Evolutionary conservation across 179 eudicot species (phyloP).

Genomic region (Monotropa hypopitys): DNA sequence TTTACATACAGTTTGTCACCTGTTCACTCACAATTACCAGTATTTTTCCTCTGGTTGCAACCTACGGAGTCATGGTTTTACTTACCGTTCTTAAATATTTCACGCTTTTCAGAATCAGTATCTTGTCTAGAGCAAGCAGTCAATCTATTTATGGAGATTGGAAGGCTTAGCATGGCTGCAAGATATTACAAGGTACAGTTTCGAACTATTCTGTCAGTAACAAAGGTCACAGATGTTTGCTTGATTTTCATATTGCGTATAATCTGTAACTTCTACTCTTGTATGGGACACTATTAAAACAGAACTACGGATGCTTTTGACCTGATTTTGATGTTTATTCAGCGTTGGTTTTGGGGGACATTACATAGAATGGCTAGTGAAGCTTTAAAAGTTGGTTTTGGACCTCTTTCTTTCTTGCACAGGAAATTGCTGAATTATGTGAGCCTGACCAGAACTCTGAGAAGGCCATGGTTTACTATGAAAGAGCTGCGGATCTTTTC

Average conservation of each 20-base stretch:
- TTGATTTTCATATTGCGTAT: not conserved
- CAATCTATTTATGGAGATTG: slow-evolving; percentile 60
- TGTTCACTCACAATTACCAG: not conserved
- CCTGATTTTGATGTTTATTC: not conserved
- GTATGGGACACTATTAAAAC: not conserved
- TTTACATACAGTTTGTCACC: not conserved
- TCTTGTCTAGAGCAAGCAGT: slow-evolving; percentile 55
- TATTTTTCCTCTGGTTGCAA: not conserved
- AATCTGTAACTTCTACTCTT: not conserved
- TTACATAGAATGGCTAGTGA: not conserved
- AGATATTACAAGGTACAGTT: slow-evolving; percentile 69
- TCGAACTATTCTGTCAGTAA: slow-evolving; percentile 1
- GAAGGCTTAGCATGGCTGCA: slow-evolving; percentile 72
- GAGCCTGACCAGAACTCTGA: slow-evolving; percentile 63
- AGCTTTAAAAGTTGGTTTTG: not conserved
- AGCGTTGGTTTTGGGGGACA: not conserved
- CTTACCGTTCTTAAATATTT: slow-evolving; percentile 3
- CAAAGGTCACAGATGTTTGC: not conserved
- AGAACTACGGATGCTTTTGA: not conserved
- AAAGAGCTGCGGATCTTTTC: slow-evolving; percentile 73
- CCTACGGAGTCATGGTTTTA: not conserved
- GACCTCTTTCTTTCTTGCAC: slow-evolving; percentile 12
- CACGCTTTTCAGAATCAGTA: slow-evolving; percentile 50
- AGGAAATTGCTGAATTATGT: slow-evolving; percentile 88
- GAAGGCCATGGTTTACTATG: slow-evolving; percentile 61